Evolutionary conservation across 192 early-diverging fungal genomes (phyloP).

Genomic region (Backusella liffmaniae): DNA sequence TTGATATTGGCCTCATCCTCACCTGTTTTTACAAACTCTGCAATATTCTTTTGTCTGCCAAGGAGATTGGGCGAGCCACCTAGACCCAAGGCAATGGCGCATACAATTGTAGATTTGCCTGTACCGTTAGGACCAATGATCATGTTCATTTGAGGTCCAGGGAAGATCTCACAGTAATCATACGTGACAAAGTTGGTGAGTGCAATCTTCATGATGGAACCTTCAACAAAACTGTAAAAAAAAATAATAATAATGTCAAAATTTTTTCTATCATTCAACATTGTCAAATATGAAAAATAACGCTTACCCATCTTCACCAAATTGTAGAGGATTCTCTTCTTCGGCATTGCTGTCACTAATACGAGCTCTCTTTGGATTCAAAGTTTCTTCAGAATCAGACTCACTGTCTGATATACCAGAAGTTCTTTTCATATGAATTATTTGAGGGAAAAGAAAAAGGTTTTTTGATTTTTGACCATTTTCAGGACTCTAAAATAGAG

Average conservation of each 20-base stretch:
- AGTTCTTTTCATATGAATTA: background rate
- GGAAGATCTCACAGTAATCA: slow-evolving; percentile 75
- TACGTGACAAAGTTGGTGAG: slow-evolving; percentile 98
- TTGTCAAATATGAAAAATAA: background rate
- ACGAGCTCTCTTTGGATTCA: background rate
- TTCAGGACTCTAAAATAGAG: no score
- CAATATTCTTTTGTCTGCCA: slow-evolving; percentile 85
- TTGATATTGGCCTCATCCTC: slow-evolving; percentile 77
- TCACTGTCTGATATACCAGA: background rate
- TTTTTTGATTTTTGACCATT: background rate
- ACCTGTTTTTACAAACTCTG: slow-evolving; percentile 92
- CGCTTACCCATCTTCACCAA: background rate
- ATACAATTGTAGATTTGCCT: slow-evolving; percentile 94
- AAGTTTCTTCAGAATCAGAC: background rate
- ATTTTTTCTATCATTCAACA: background rate
- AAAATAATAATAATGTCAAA: background rate
- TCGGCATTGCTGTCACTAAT: background rate
- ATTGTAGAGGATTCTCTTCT: background rate
- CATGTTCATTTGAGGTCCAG: slow-evolving; percentile 98
- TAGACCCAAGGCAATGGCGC: slow-evolving; percentile 93
- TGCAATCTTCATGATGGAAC: slow-evolving; percentile 71
- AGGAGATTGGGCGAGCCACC: slow-evolving; percentile 73
- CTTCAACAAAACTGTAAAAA: slow-evolving; percentile 49
- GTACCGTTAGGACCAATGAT: slow-evolving; percentile 97
- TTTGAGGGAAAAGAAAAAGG: background rate